Evolutionary conservation across 2,329 filamentous ascomycete species (phyloP), one percentile per base, ranked within the genome.

Genomic region (Daldinia sp.): DNA sequence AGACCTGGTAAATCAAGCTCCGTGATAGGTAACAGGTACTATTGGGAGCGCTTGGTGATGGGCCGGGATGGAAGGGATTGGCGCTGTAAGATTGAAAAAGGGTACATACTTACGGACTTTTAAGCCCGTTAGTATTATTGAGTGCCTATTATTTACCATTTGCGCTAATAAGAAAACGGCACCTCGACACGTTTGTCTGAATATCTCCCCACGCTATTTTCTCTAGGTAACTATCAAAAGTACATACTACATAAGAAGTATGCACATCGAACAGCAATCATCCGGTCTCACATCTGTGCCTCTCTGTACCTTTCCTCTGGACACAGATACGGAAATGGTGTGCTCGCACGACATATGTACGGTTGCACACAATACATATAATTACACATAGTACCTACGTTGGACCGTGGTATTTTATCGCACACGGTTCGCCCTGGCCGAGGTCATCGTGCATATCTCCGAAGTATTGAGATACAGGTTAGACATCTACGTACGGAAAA

Each of bases 301-400:
- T 3, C 21, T 41, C 15, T 32, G 56, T 51, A 9, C 21, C 19
- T 3, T 27, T 50, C 30, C 30, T 25, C 29, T 50, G n/a, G 37
- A 58, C 29, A 39, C 34, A 29, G 53, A 30, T n/a, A 19, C 6
- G 47, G 47, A 41, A 56, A 64, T 61, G 50, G 49, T 66, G 64
- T 63, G 64, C 64, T 66, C 50, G 64, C 61, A 64, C 64, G 57
- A 41, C 61, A 67, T 61, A 59, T 64, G 64, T 64, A 67, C 34
- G 47, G n/a, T n/a, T 61, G 37, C 41, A 48, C n/a, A 30, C 32
- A n/a, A n/a, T n/a, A n/a, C n/a, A n/a, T n/a, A n/a, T n/a, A n/a
- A n/a, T n/a, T 61, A 32, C 41, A 48, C n/a, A 30, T 29, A 43
- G 47, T 59, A 57, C 48, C 49, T 61, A 51, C 49, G 39, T 58